phyloP scores from a whole-genome alignment of 495 filamentous ascomycete genomes.

The Penicillium psychrofluorescens region DNA sequence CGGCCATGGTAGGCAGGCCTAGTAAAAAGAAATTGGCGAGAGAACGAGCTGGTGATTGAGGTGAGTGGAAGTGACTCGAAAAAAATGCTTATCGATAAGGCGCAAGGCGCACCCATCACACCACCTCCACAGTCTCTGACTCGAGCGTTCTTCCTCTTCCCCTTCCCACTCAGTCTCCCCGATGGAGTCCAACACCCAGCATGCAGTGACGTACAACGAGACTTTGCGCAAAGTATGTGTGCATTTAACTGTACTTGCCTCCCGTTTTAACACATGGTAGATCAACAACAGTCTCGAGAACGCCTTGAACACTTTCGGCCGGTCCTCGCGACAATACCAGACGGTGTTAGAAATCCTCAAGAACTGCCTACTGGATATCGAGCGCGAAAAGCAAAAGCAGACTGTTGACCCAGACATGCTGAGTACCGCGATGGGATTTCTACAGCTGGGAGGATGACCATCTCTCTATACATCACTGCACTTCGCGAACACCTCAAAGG shows the following conservation, averaged over 20 bases:
- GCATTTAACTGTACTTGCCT: not conserved
- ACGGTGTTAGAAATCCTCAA: slow-evolving; percentile 29
- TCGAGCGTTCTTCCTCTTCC: too few species aligned
- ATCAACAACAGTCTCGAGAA: slow-evolving; percentile 37
- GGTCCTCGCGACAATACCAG: slow-evolving; percentile 32
- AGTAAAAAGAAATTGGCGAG: not conserved
- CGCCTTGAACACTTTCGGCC: slow-evolving; percentile 33
- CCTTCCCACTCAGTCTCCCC: not conserved
- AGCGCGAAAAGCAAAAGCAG: slow-evolving; percentile 9
- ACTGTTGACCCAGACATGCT: slow-evolving; percentile 27
- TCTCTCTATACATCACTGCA: not conserved
- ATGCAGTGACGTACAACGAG: slow-evolving; percentile 20
- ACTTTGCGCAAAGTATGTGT: slow-evolving; percentile 22
- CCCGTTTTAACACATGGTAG: slow-evolving; percentile 9
- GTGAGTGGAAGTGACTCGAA: not conserved
- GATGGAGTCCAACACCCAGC: not conserved
- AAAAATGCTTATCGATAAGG: slow-evolving; percentile 12
- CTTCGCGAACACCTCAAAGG: not conserved
- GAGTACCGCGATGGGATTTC: slow-evolving; percentile 32
- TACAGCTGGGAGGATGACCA: slow-evolving; percentile 23
- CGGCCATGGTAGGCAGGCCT: slow-evolving; percentile 30
- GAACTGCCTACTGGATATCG: slow-evolving; percentile 26
- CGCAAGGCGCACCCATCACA: too few species aligned
- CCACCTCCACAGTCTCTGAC: not conserved
- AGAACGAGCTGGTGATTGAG: not conserved